Evolutionary conservation across 768 basidiomycete species (phyloP), one percentile per base, ranked within the genome.

Genomic region (Tricholoma bakamatsutake): DNA sequence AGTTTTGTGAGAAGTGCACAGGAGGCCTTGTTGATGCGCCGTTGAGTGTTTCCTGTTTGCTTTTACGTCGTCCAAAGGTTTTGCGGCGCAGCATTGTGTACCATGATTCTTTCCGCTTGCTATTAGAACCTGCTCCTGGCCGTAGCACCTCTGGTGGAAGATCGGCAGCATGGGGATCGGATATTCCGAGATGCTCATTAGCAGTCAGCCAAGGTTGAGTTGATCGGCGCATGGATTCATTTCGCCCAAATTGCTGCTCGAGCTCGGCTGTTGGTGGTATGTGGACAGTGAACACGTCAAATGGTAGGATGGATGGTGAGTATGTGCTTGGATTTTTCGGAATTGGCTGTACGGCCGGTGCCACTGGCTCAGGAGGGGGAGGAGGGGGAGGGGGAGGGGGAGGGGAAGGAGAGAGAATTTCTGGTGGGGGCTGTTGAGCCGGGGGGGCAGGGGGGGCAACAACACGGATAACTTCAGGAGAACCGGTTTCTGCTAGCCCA

Each of bases 131-230:
- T 0, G 66, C 60, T 9, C 64, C 55, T 33, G 64, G 66, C 13
- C 66, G 61, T 34, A 61, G 54, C 31, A 55, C 55, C 13, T 50
- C 51, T 49, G 53, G 31, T 55, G 42, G 54, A 34, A 49, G 28
- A 55, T 60, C 56, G n/a, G 17, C 46, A 21, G 35, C 54, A 13
- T 10, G 43, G 6, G 49, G 34, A n/a, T 60, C 54, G 34, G 65
- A 59, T 5, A 71, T 60, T 50, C 70, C 65, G 15, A 62, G 58
- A 56, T 69, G 66, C 54, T 72, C 62, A 34, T 63, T 55, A 11
- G 74, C 74, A 34, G 73, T 73, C 10, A 76, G 72, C 76, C 75
- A 77, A 50, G 63, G 63, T 24, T 65, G 64, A 4, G 69, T 63
- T 27, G 62, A 54, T n/a, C 61, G 58, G 8, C 48, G 55, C 35